Conservation (phyloP, 1,284 basidiomycete genomes). For the Austropuccinia psidii region DNA sequence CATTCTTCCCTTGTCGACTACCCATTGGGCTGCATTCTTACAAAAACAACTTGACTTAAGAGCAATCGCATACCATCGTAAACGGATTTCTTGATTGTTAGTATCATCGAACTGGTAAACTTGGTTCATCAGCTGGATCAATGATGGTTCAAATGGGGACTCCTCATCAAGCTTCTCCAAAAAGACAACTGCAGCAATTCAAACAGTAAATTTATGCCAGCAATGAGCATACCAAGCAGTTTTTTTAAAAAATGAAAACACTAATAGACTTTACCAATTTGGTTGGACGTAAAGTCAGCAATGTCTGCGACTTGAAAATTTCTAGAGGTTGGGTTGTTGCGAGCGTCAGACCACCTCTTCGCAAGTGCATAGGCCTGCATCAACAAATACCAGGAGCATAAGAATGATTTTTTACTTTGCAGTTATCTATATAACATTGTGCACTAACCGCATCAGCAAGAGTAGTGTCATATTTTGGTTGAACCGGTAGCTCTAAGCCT, state of each 20-base stretch:
- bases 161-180: constrained; percentile 33
- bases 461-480: constrained; percentile 72
- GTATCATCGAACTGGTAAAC: constrained; percentile 21
- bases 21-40: constrained; percentile 39
- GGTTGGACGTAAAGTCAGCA: constrained; percentile 26
- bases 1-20: constrained; percentile 54
- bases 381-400: not conserved
- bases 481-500: constrained; percentile 59
- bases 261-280: constrained; percentile 36
- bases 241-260: not conserved
- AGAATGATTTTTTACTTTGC: not conserved
- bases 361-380: constrained; percentile 57
- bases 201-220: not conserved
- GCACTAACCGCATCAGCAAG: constrained; percentile 59
- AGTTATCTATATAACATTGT: no score
- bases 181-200: constrained; percentile 16
- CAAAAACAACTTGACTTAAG: constrained; percentile 54
- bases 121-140: constrained; percentile 13
- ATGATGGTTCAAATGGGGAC: not conserved
- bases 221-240: not conserved
- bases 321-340: constrained; percentile 43
- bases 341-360: constrained; percentile 63
- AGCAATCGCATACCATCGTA: constrained; percentile 63
- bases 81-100: constrained; percentile 55
- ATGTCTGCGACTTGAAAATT: constrained; percentile 26